A percentile compares a stretch with the other conserved stretches of the same genome.
These are phyloP conservation scores for Sonneratia alba DNA, from an alignment of 345 rosid genomes.

Conservation along the genomic window DNA sequence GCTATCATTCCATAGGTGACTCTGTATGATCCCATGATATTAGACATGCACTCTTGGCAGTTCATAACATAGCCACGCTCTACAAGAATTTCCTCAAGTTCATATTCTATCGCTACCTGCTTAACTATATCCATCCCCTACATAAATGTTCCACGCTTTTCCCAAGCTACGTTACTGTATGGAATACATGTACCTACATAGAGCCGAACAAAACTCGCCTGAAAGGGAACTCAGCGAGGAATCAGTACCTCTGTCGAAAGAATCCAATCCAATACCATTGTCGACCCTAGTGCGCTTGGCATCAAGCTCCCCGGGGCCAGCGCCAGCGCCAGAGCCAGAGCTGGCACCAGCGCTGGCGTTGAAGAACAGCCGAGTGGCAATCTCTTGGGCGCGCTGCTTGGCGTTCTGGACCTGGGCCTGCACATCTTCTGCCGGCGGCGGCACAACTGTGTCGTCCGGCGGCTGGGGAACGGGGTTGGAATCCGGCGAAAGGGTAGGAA, in stretches of 20 bases:
- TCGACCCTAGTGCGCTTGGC: conserved; percentile 78
- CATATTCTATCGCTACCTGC: too few relatives aligned
- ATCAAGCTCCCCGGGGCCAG: conserved; percentile 34
- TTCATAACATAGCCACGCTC: too few relatives aligned
- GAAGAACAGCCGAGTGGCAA: conserved; percentile 73
- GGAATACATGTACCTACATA: too few relatives aligned
- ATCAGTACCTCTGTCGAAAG: conserved; percentile 33
- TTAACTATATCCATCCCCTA: too few relatives aligned
- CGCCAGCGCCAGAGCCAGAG: conserved; percentile 21
- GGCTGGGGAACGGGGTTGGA: conserved; percentile 26
- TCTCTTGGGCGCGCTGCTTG: conserved; percentile 80
- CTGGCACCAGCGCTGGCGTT: conserved; percentile 14
- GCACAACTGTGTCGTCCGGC: conserved; percentile 66
- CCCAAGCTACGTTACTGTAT: too few relatives aligned
- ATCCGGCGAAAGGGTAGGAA: conserved; percentile 40
- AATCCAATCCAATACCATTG: conserved; percentile 48
- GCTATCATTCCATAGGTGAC: too few relatives aligned
- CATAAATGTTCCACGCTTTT: not conserved
- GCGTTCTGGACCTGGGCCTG: conserved; percentile 61
- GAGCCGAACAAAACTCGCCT: too few relatives aligned
- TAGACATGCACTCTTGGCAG: too few relatives aligned
- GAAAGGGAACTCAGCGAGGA: not conserved
- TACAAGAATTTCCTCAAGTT: too few relatives aligned
- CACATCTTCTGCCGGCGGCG: conserved; percentile 40
- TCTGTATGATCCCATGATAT: too few relatives aligned